A percentile compares a stretch with the other conserved stretches of the same genome.
Conservation (phyloP, 805 yeast species). For the Ogataea glucozyma region DNA sequence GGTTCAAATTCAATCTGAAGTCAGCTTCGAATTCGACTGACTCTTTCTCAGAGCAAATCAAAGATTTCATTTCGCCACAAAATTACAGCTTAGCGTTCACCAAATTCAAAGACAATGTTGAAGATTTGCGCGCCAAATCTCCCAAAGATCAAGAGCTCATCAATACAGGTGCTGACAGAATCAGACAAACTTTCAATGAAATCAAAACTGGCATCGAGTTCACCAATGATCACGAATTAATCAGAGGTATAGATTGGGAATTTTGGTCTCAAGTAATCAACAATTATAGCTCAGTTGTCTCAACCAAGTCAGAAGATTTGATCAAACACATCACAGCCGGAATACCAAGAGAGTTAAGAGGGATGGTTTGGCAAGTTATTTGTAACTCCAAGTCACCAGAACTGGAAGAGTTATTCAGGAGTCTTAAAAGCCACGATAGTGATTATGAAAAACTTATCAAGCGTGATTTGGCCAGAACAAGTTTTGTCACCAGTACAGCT, state of each 20-base stretch:
- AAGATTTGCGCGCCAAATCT: conserved; percentile 50
- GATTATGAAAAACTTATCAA: conserved; percentile 74
- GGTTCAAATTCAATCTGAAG: conserved; percentile 36
- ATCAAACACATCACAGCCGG: conserved; percentile 68
- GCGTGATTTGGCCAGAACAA: conserved; percentile 83
- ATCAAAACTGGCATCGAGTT: conserved; percentile 49
- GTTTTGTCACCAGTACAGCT: conserved; percentile 64
- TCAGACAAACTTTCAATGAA: conserved; percentile 47
- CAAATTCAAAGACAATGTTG: conserved; percentile 56
- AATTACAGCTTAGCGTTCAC: conserved; percentile 61
- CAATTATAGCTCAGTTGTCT: conserved; percentile 69
- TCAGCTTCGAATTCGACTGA: conserved; percentile 27
- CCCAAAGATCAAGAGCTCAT: conserved; percentile 53
- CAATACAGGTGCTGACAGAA: conserved; percentile 45
- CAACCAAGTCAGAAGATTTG: conserved; percentile 58
- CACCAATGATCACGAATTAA: conserved; percentile 34
- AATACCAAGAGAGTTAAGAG: conserved; percentile 81
- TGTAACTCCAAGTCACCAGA: conserved; percentile 72
- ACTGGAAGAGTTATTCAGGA: conserved; percentile 58
- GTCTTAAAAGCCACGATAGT: conserved; percentile 48
- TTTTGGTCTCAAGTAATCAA: conserved; percentile 85
- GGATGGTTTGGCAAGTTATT: conserved; percentile 90
- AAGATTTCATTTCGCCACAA: conserved; percentile 33
- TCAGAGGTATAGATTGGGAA: conserved; percentile 67
- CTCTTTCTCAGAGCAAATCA: conserved; percentile 22